phyloP scores from a whole-genome alignment of 1,284 basidiomycete genomes.

The Anthracocystis setariae region DNA sequence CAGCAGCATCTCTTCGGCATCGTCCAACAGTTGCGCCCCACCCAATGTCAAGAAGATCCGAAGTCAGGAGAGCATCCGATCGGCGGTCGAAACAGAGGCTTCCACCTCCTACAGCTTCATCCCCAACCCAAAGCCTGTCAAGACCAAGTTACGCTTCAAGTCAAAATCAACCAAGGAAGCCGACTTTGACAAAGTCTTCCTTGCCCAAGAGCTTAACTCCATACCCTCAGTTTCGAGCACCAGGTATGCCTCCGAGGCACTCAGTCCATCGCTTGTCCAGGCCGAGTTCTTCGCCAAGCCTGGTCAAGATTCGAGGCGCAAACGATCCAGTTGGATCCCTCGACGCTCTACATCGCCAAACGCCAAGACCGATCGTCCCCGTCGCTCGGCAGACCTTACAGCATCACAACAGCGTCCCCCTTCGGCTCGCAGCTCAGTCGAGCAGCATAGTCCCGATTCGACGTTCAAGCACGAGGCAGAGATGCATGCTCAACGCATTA shows the following conservation, averaged over 20 bases:
- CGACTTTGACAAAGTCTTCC: conserved; percentile 61
- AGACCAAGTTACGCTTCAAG: conserved; percentile 38
- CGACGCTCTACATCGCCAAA: conserved; percentile 19
- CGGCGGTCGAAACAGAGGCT: conserved; percentile 9
- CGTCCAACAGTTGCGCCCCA: conserved; percentile 18
- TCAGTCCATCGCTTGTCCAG: conserved; percentile 8
- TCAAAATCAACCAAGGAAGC: conserved; percentile 38
- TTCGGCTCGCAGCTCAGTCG: conserved; percentile 7
- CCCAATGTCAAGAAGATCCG: conserved; percentile 25
- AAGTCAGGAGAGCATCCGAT: conserved; percentile 43
- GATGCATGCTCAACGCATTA: background rate
- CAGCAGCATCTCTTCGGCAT: conserved; percentile 40
- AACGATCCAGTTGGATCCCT: conserved; percentile 16
- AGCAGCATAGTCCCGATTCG: background rate
- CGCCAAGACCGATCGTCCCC: conserved; percentile 6
- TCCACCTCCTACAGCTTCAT: conserved; percentile 11
- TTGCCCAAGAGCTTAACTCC: conserved; percentile 64
- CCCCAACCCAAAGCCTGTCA: conserved; percentile 19
- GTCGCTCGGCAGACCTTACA: conserved; percentile 4
- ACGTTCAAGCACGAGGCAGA: background rate
- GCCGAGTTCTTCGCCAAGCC: conserved; percentile 7
- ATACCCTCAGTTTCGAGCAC: background rate
- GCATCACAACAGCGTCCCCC: background rate
- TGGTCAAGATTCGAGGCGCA: conserved; percentile 9
- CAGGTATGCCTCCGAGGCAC: conserved; percentile 2